Percentiles rank a stretch among this genome's conserved stretches.
phyloP scores from a whole-genome alignment of 1,139 yeast genomes.

The Yamadazyma buinensis region DNA sequence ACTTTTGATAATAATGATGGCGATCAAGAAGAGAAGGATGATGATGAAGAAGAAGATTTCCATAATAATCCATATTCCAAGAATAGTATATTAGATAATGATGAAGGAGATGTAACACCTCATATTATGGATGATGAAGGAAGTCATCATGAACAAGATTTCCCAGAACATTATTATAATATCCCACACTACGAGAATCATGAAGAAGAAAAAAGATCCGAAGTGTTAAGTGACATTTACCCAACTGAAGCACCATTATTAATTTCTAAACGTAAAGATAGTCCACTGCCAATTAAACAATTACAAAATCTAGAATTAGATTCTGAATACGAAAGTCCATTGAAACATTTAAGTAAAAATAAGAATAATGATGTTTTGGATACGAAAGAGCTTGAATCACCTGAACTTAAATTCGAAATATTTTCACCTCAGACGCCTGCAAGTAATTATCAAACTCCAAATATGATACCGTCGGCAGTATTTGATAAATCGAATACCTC shows the following conservation, averaged over 20 bases:
- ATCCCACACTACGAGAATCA: constrained; percentile 16
- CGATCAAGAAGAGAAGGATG: constrained; percentile 9
- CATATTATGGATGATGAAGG: constrained; percentile 6
- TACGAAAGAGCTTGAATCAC: background rate
- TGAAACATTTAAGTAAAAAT: background rate
- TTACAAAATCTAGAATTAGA: background rate
- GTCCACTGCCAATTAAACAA: constrained; percentile 2
- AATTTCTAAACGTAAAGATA: constrained; percentile 24
- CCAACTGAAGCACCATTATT: constrained; percentile 37
- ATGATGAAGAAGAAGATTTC: constrained; percentile 11
- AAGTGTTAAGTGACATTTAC: constrained; percentile 42
- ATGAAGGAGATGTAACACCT: background rate
- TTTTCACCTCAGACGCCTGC: constrained; percentile 11
- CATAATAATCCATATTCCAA: constrained; percentile 6
- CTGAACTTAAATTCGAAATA: background rate
- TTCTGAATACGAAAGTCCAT: background rate
- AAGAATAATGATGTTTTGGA: background rate
- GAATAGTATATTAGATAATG: background rate
- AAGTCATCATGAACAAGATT: constrained; percentile 14
- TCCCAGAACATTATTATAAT: constrained; percentile 20
- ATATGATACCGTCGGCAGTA: constrained; percentile 8
- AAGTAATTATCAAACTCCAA: constrained; percentile 13
- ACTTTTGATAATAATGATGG: constrained; percentile 17
- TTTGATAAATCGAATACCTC: background rate
- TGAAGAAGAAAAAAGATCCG: constrained; percentile 30